Evolutionary conservation across 2,329 filamentous ascomycete genomes (phyloP), one percentile per base, ranked within the genome.

Genomic region (Hypoxylon sp.): DNA sequence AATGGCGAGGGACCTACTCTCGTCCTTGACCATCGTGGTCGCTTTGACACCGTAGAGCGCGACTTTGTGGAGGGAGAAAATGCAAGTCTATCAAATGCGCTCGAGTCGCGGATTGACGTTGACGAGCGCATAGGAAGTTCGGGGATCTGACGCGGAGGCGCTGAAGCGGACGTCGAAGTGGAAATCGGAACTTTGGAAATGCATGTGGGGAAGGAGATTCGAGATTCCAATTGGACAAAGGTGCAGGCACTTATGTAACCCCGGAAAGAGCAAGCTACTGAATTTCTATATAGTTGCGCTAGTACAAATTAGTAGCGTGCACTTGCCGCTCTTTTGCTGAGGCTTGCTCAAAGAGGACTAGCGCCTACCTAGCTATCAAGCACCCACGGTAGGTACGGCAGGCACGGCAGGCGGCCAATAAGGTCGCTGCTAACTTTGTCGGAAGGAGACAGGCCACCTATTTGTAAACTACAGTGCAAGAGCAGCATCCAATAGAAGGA

Each of bases 21-120:
- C 82, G 72, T 83, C 80, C 72, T 83, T 83, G 72, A 81, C 77
- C 73, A 77, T 77, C 25, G 64, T 74, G 68, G 46, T 56, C 14
- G 50, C 42, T 33, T 60, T 40, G 13, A 8, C 11, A 44, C 20
- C 49, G 20, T 35, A 42, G 48, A 27, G 33, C 14, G 33, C 11
- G 25, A 54, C 11, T 33, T 44, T 33, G 17, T 50, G 20, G 7
- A 25, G 40, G 30, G 27, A 5, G 25, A 6, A 25, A 25, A 31
- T 17, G 25, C 11, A 8, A 25, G 30, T 22, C 14, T 27, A 35
- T 46, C 6, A 11, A 55, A 55, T 61, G 60, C 53, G 55, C 22
- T 33, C 22, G 48, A 54, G 59, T 56, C 48, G 50, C 17, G 40
- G n/a, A 17, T 40, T 56, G 33, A 40, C 44, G 42, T 42, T 22